Evolutionary conservation across 352 stramenopile genomes (phyloP).

Genomic region (Elongisporangium senticosum): DNA sequence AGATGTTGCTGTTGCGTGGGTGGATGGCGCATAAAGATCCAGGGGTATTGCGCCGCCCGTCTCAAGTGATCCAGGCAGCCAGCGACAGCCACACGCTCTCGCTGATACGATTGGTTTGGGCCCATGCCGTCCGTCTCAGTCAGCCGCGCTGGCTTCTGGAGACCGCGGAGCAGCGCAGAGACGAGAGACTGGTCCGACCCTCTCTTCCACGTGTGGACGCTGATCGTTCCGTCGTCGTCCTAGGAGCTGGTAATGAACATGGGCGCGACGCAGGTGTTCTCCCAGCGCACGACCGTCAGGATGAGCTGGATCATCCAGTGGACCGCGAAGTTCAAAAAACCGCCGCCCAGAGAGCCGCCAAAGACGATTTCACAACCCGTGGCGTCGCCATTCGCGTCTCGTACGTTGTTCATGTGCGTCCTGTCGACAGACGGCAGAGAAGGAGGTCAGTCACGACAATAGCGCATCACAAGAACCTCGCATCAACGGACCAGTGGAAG

Average conservation of each 20-base stretch:
- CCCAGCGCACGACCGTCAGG: slow-evolving; percentile 65
- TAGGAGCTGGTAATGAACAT: slow-evolving; percentile 31
- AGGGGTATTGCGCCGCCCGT: neutral
- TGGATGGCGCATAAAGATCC: neutral
- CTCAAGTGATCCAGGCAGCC: neutral
- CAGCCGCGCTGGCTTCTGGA: neutral
- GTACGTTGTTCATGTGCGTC: slow-evolving; percentile 28
- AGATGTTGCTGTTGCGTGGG: no score
- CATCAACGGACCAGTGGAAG: slow-evolving; percentile 49
- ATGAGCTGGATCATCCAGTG: slow-evolving; percentile 80
- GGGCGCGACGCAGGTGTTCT: slow-evolving; percentile 48
- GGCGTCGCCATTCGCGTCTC: slow-evolving; percentile 13
- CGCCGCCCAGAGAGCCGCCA: slow-evolving; percentile 46
- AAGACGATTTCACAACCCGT: slow-evolving; percentile 36
- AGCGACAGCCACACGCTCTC: neutral
- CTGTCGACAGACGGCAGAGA: slow-evolving; percentile 10
- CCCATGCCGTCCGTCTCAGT: neutral
- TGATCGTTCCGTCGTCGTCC: neutral
- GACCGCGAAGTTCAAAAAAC: slow-evolving; percentile 51
- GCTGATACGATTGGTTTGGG: no score
- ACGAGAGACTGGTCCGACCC: neutral
- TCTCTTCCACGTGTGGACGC: neutral
- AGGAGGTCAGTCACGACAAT: neutral
- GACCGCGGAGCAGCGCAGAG: slow-evolving; percentile 2
- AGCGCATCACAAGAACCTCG: neutral